A percentile compares a stretch with the other conserved stretches of the same genome.
These are phyloP conservation scores for Ophiosphaerella herpotricha DNA, from an alignment of 2,329 filamentous ascomycete species.

Conservation along the genomic window DNA sequence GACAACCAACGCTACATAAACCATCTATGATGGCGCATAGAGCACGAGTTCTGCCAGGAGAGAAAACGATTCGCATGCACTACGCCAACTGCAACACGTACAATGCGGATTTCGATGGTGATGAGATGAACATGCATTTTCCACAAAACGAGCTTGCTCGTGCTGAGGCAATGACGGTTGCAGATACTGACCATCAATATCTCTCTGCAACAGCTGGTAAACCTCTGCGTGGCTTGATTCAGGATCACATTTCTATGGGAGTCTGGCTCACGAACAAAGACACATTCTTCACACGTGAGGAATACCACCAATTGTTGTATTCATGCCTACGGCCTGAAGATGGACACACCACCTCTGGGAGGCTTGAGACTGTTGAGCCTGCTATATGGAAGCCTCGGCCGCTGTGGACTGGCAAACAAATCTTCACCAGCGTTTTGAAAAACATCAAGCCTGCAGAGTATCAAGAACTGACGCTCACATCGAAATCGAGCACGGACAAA, in stretches of 20 bases:
- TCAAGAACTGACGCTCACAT: conserved; percentile 76
- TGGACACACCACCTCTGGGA: conserved; percentile 81
- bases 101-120: conserved; percentile 98
- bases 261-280: conserved; percentile 90
- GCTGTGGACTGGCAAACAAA: conserved; percentile 94
- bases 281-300: conserved; percentile 82
- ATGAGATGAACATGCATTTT: conserved; percentile 99
- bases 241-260: conserved; percentile 96
- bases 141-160: conserved; percentile 95
- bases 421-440: conserved; percentile 88
- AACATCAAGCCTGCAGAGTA: conserved; percentile 83
- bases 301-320: conserved; percentile 95
- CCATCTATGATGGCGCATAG: conserved; percentile 99
- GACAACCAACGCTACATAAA: conserved; percentile 96
- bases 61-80: conserved; percentile 99
- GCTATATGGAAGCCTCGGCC: conserved; percentile 79
- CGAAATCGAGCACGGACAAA: conserved; percentile 77
- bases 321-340: conserved; percentile 86
- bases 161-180: conserved; percentile 89
- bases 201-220: conserved; percentile 92
- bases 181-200: conserved; percentile 97
- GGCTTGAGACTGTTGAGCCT: conserved; percentile 79
- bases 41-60: conserved; percentile 86
- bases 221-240: conserved; percentile 91
- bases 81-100: conserved; percentile 99